These are phyloP conservation scores for Eimeria nieschulzi DNA, from an alignment of 169 alveolate species.

Conservation along the genomic window DNA sequence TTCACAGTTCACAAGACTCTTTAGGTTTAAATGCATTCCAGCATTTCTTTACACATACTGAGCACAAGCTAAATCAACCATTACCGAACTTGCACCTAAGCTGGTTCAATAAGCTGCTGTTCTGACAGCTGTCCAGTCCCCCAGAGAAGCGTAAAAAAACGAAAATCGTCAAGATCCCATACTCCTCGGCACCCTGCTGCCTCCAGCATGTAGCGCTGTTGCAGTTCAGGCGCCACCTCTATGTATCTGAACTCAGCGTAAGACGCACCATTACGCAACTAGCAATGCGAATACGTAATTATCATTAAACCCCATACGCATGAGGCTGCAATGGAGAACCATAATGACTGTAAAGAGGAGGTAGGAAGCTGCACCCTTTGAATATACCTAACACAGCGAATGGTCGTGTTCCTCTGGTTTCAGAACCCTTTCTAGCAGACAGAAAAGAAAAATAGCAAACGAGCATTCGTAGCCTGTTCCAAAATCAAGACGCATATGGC, in stretches of 20 bases:
- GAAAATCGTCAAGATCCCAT: constrained; percentile 99
- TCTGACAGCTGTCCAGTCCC: constrained; percentile 77
- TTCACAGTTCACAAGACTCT: not conserved
- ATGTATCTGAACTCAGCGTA: constrained; percentile 87
- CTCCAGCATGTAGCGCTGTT: constrained; percentile 94
- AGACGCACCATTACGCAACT: not conserved
- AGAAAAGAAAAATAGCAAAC: constrained; percentile 87
- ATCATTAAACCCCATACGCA: not conserved
- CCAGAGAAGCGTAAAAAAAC: constrained; percentile 79
- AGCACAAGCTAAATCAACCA: not conserved
- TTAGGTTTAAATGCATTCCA: not conserved
- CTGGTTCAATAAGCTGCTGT: constrained; percentile 51
- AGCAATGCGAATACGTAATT: not conserved
- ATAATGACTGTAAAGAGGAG: not conserved
- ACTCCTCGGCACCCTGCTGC: constrained; percentile 99
- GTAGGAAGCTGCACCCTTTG: constrained; percentile 54
- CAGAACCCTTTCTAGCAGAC: constrained; percentile 79
- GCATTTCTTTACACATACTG: not conserved
- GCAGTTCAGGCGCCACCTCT: constrained; percentile 92
- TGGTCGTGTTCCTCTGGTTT: constrained; percentile 62
- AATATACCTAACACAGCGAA: constrained; percentile 79
- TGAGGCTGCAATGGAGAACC: not conserved
- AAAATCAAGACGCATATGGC: constrained; percentile 94
- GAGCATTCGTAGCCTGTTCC: constrained; percentile 98
- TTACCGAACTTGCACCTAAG: constrained; percentile 31